Evolutionary conservation across 2,329 filamentous ascomycete genomes (phyloP), one percentile per base, ranked within the genome.

Genomic region (Tolypocladium capitatum): DNA sequence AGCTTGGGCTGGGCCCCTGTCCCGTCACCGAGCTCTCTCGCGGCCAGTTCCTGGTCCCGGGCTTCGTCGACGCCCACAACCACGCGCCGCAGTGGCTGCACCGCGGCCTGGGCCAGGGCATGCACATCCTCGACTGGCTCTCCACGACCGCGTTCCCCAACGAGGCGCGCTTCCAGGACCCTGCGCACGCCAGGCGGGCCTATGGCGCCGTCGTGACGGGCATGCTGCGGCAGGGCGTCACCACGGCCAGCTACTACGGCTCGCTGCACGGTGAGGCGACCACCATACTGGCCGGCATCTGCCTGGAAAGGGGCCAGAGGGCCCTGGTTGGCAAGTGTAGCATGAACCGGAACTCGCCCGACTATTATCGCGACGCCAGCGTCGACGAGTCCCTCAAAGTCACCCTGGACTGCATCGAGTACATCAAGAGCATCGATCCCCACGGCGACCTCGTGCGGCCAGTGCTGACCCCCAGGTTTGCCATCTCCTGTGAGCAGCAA

Each of bases 41-140:
- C 8, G 68, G 68, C 35, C 62, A 76, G 42, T 78, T 81, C 54
- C 60, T 81, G 43, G 71, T 80, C 48, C 78, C 78, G 0, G 76
- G 77, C 40, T 75, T 81, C 55, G 66, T 84, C 46, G 81, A 84
- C 63, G 83, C 80, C 1, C 81, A 84, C 60, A 82, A 81, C 51
- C 81, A 85, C 56, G 81, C 81, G 0, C 80, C 81, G 35, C 72
- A 77, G 53, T 75, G 69, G 68, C 62, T 69, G 14, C 68, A 70
- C 60, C 64, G 70, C 24, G 70, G 73, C 28, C 62, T 74, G 5
- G 70, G 71, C 5, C 70, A 74, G 54, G 66, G 73, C 40, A 64
- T 73, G 60, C 69, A 76, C 51, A 74, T 78, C 50, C 65, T 81
- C 8, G 75, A 83, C 56, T 85, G 81, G 81, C 68, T 84, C 1